A percentile compares a stretch with the other conserved stretches of the same genome.
These are phyloP conservation scores for Calycina marina DNA, from an alignment of 2,329 filamentous ascomycete genomes.

Conservation along the genomic window DNA sequence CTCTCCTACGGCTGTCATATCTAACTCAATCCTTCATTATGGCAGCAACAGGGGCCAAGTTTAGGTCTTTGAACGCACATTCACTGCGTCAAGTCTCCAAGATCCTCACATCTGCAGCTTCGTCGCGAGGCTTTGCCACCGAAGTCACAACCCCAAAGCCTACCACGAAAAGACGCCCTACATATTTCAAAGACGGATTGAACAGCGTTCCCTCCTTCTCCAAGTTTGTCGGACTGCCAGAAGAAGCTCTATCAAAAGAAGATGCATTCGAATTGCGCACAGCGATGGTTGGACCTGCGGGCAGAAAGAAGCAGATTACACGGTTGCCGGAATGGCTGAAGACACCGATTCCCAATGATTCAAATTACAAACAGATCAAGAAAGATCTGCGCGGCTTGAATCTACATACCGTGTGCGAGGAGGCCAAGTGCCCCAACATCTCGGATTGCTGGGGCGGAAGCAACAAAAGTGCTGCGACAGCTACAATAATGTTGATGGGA, in stretches of 20 bases:
- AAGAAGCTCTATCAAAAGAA: slow-evolving; percentile 29
- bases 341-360: slow-evolving; percentile 74
- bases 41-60: slow-evolving; percentile 16
- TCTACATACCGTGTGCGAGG: slow-evolving; percentile 93
- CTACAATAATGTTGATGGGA: slow-evolving; percentile 98
- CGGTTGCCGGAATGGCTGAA: slow-evolving; percentile 90
- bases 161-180: slow-evolving; percentile 18
- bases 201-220: slow-evolving; percentile 37
- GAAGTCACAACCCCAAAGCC: slow-evolving; percentile 14
- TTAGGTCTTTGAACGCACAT: slow-evolving; percentile 18
- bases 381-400: slow-evolving; percentile 78
- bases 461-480: slow-evolving; percentile 79
- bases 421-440: slow-evolving; percentile 94
- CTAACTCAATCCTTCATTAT: no score
- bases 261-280: slow-evolving; percentile 47
- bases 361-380: slow-evolving; percentile 91
- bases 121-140: slow-evolving; percentile 17
- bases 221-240: slow-evolving; percentile 36
- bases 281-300: slow-evolving; percentile 47
- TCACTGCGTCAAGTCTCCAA: slow-evolving; percentile 15
- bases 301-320: slow-evolving; percentile 48
- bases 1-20: no score
- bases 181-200: slow-evolving; percentile 23
- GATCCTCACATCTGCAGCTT: slow-evolving; percentile 8
- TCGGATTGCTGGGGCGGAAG: slow-evolving; percentile 94